These are phyloP conservation scores for Aspergillus viridinutans DNA, from an alignment of 2,329 filamentous ascomycete genomes.

Conservation along the genomic window DNA sequence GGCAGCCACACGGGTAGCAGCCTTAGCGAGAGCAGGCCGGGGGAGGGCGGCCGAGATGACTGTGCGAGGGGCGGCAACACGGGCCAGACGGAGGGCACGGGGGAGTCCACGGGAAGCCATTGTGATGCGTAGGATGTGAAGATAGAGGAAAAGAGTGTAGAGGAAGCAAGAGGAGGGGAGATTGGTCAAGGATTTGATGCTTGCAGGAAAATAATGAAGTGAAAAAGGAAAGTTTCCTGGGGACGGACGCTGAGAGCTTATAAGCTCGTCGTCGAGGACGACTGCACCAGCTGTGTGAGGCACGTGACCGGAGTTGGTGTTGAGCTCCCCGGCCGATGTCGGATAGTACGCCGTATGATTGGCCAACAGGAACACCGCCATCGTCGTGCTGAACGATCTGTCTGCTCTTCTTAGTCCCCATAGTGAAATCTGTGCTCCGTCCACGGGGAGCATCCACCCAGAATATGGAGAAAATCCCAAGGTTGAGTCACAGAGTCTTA, in stretches of 20 bases:
- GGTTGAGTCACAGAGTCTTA: neutral
- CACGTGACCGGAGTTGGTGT: slow-evolving; percentile 28
- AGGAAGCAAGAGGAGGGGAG: slow-evolving; percentile 7
- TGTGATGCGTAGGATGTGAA: slow-evolving; percentile 20
- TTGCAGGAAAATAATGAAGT: neutral
- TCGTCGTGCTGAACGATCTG: neutral
- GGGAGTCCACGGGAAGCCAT: slow-evolving; percentile 49
- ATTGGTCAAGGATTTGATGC: slow-evolving; percentile 7
- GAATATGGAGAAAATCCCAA: neutral
- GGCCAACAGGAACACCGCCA: neutral
- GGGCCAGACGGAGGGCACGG: slow-evolving; percentile 57
- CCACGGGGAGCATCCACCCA: neutral
- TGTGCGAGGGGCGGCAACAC: slow-evolving; percentile 53
- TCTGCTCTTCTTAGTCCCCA: neutral
- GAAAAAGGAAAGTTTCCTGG: neutral
- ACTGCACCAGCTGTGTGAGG: neutral
- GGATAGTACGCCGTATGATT: slow-evolving; percentile 4
- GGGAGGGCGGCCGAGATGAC: slow-evolving; percentile 56
- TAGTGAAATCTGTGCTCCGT: neutral
- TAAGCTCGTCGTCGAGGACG: slow-evolving; percentile 16
- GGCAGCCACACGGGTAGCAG: slow-evolving; percentile 44
- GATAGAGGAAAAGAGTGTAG: slow-evolving; percentile 9
- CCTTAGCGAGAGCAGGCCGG: slow-evolving; percentile 44
- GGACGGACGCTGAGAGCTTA: slow-evolving; percentile 8
- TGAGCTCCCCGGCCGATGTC: slow-evolving; percentile 26